Percentiles rank a stretch among this genome's conserved stretches.
These are phyloP conservation scores for Cytospora piceae DNA, from an alignment of 2,329 filamentous ascomycete species.

Conservation along the genomic window DNA sequence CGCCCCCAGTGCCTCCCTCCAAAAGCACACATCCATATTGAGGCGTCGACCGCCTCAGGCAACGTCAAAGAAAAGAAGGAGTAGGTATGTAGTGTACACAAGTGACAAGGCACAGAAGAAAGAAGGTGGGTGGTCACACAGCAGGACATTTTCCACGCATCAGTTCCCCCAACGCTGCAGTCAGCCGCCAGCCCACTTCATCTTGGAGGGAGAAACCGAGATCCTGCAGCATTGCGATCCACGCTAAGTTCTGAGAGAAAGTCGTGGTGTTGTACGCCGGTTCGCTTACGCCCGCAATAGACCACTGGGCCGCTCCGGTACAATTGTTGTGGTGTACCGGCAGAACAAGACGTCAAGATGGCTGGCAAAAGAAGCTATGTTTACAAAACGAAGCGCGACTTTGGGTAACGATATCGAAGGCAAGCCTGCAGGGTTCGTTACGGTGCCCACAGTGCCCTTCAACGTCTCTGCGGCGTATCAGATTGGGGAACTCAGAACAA, in stretches of 20 bases:
- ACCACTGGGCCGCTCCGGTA: constrained; percentile 9
- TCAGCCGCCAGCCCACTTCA: constrained; percentile 26
- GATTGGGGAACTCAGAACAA: neutral
- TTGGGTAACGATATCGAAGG: neutral
- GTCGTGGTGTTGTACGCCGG: constrained; percentile 1
- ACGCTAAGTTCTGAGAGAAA: constrained; percentile 15
- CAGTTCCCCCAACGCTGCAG: constrained; percentile 20
- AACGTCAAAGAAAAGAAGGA: neutral
- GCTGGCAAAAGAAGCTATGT: neutral
- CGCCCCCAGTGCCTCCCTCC: neutral
- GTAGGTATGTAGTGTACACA: neutral
- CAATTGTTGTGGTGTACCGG: neutral
- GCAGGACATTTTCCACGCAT: constrained; percentile 23
- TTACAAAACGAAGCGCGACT: neutral
- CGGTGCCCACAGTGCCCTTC: neutral
- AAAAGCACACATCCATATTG: neutral
- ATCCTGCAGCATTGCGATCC: constrained; percentile 31
- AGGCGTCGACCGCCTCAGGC: neutral
- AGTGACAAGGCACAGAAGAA: neutral
- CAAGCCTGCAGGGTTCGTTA: neutral
- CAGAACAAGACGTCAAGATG: neutral
- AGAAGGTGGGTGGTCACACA: constrained; percentile 24
- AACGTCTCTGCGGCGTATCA: neutral
- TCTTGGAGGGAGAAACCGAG: constrained; percentile 28
- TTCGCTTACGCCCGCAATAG: constrained; percentile 27